Percentiles rank a stretch among this genome's conserved stretches.
phyloP scores from a whole-genome alignment of 2,329 filamentous ascomycete genomes.

The Clonostachys rhizophaga region DNA sequence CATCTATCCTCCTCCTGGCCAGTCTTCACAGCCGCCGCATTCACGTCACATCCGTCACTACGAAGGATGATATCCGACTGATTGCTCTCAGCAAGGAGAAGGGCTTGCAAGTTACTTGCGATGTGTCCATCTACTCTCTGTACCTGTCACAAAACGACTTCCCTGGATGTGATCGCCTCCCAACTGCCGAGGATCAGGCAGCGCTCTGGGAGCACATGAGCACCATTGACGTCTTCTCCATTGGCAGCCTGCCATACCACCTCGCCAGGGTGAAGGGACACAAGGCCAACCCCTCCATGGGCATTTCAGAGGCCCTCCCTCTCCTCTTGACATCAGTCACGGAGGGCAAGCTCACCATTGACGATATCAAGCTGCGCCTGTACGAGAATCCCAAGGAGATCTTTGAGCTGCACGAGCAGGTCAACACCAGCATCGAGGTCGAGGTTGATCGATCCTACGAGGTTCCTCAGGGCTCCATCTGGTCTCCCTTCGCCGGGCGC shows the following conservation, averaged over 20 bases:
- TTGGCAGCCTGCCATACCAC: constrained; percentile 76
- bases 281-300: constrained; percentile 53
- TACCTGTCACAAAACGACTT: constrained; percentile 70
- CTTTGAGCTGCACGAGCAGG: constrained; percentile 77
- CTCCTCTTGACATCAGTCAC: constrained; percentile 71
- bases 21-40: constrained; percentile 75
- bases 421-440: constrained; percentile 68
- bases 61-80: constrained; percentile 70
- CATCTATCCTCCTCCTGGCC: constrained; percentile 73
- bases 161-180: constrained; percentile 62
- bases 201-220: constrained; percentile 70
- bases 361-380: constrained; percentile 66
- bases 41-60: constrained; percentile 77
- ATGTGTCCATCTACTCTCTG: constrained; percentile 75
- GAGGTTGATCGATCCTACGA: constrained; percentile 68
- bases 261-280: constrained; percentile 53
- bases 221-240: constrained; percentile 74
- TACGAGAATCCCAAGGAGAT: constrained; percentile 78
- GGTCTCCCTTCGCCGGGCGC: constrained; percentile 71
- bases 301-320: constrained; percentile 70
- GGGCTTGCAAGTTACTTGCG: constrained; percentile 77
- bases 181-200: constrained; percentile 63
- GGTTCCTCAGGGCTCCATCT: constrained; percentile 53
- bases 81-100: constrained; percentile 77
- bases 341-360: constrained; percentile 67